Evolutionary conservation across 2,329 filamentous ascomycete species (phyloP).

Genomic region (Claviceps spartinae): DNA sequence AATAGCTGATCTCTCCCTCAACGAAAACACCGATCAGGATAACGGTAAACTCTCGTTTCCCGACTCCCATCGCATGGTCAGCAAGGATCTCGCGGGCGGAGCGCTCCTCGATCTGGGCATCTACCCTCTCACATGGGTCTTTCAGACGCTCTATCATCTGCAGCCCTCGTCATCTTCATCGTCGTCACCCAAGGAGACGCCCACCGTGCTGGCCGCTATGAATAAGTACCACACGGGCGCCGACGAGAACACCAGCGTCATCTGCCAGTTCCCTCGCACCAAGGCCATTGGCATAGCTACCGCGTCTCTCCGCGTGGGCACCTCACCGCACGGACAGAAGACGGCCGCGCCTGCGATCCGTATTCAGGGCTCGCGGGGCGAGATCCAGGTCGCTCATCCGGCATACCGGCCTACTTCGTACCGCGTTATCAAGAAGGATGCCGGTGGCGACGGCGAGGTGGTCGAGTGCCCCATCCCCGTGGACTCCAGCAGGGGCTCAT

Average conservation of each 20-base stretch:
- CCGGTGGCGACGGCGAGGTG: constrained; percentile 32
- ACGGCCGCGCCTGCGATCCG: constrained; percentile 54
- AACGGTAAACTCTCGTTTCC: constrained; percentile 38
- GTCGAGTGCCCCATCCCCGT: constrained; percentile 40
- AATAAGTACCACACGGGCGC: constrained; percentile 61
- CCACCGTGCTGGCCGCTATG: constrained; percentile 54
- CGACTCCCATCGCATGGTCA: constrained; percentile 63
- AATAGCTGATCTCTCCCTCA: constrained; percentile 48
- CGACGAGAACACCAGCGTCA: constrained; percentile 66
- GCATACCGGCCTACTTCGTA: constrained; percentile 57
- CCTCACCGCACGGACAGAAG: constrained; percentile 47
- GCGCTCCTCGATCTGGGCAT: constrained; percentile 75
- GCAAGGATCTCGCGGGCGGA: constrained; percentile 69
- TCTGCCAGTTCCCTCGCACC: constrained; percentile 59
- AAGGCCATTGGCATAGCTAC: constrained; percentile 60
- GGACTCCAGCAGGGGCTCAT: constrained; percentile 29
- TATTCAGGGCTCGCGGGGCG: constrained; percentile 68
- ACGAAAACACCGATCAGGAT: constrained; percentile 38
- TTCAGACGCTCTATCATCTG: constrained; percentile 76
- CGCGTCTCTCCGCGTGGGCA: constrained; percentile 47
- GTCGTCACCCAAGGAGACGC: constrained; percentile 42
- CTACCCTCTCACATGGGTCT: constrained; percentile 82
- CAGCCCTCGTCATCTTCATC: constrained; percentile 41
- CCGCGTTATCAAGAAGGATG: constrained; percentile 43
- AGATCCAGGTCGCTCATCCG: constrained; percentile 66